Evolutionary conservation across 2,329 filamentous ascomycete genomes (phyloP).

Genomic region (Helicocarpus griseus): DNA sequence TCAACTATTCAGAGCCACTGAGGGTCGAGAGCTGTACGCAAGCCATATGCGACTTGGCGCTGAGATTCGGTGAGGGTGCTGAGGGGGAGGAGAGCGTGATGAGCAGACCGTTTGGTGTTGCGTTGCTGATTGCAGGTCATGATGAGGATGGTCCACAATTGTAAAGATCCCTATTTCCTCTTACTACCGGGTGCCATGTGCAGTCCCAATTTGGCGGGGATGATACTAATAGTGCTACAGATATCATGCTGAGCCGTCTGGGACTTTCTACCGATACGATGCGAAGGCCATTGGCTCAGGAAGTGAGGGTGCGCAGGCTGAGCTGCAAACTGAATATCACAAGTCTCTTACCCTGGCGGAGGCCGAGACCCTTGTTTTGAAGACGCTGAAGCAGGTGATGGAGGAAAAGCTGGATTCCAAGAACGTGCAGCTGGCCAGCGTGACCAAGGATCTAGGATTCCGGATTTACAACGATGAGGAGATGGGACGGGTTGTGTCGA

Average conservation of each 20-base stretch:
- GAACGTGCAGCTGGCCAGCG: slow-evolving; percentile 96
- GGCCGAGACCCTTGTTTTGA: slow-evolving; percentile 88
- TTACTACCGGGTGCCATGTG: slow-evolving; percentile 2
- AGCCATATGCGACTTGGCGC: slow-evolving; percentile 92
- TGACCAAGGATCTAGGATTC: slow-evolving; percentile 96
- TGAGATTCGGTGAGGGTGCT: slow-evolving; percentile 93
- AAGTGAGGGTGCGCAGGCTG: slow-evolving; percentile 92
- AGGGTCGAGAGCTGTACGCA: slow-evolving; percentile 97
- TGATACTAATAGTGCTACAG: slow-evolving; percentile 27
- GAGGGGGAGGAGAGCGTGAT: slow-evolving; percentile 98
- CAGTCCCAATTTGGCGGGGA: background rate
- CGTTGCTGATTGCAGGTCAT: slow-evolving; percentile 89
- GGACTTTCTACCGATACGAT: slow-evolving; percentile 98
- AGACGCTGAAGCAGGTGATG: slow-evolving; percentile 99
- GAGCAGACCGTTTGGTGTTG: slow-evolving; percentile 93
- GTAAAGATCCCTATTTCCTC: slow-evolving; percentile 33
- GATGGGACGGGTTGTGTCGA: slow-evolving; percentile 86
- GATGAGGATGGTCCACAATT: slow-evolving; percentile 95
- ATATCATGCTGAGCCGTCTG: slow-evolving; percentile 95
- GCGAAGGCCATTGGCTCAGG: slow-evolving; percentile 97
- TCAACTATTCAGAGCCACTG: slow-evolving; percentile 95
- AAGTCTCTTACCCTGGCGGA: slow-evolving; percentile 90
- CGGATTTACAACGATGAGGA: slow-evolving; percentile 97
- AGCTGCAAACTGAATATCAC: slow-evolving; percentile 98
- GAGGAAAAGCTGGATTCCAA: slow-evolving; percentile 98